Conservation (phyloP, 2,329 filamentous ascomycete genomes). For the Pseudomassariella vexata region DNA sequence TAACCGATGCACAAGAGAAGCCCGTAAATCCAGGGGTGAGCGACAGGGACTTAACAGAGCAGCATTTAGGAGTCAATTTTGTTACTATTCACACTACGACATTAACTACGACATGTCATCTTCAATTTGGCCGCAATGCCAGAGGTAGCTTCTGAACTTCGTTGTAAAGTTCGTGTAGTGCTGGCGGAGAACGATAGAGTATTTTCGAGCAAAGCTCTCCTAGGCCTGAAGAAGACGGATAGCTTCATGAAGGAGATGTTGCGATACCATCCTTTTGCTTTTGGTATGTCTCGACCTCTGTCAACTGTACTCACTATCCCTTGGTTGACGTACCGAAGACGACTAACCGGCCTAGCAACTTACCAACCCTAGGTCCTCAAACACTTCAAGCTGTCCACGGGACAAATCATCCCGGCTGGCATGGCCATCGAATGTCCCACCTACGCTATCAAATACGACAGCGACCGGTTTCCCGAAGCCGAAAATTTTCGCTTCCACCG, state of each 20-base stretch:
- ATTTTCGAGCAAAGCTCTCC: constrained; percentile 20
- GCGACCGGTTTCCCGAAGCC: constrained; percentile 20
- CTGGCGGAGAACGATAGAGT: constrained; percentile 22
- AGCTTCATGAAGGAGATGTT: constrained; percentile 23
- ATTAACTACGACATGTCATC: constrained; percentile 32
- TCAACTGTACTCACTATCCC: neutral
- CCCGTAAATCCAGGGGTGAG: constrained; percentile 17
- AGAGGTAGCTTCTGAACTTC: constrained; percentile 37
- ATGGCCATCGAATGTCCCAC: constrained; percentile 29
- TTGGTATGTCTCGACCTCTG: constrained; percentile 14
- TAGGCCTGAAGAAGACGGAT: constrained; percentile 25
- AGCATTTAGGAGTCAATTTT: constrained; percentile 33
- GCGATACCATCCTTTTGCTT: constrained; percentile 11
- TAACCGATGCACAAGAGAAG: constrained; percentile 25
- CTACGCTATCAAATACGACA: constrained; percentile 22
- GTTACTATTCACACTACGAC: constrained; percentile 42
- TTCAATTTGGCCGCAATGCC: constrained; percentile 40
- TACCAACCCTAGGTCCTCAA: constrained; percentile 39
- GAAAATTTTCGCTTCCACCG: constrained; percentile 23
- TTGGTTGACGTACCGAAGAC: too few relatives aligned
- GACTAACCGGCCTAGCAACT: constrained; percentile 25
- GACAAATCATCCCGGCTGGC: constrained; percentile 34
- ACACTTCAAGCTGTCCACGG: constrained; percentile 41
- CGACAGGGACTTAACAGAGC: constrained; percentile 23
- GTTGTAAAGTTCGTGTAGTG: constrained; percentile 36